Evolutionary conservation across 352 stramenopile genomes (phyloP), one percentile per base, ranked within the genome.

Genomic region (Globisporangium orthogonon): DNA sequence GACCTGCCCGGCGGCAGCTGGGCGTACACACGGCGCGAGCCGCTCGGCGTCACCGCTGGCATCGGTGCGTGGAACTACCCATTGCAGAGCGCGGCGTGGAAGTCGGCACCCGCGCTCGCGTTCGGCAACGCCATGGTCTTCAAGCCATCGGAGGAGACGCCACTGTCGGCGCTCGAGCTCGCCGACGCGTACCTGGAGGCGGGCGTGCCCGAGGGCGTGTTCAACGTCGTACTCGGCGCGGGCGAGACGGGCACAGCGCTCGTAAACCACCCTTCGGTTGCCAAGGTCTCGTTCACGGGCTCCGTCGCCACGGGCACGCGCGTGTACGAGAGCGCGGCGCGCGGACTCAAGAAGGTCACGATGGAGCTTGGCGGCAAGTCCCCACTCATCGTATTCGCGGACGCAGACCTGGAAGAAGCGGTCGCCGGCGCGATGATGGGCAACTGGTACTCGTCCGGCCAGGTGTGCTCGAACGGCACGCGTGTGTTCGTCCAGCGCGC

Each of bases 81-180:
- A 43, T 65, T 93, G 45, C 83, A 91, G 52, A 91, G 80, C 43
- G 83, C 83, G 18, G 77, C 71, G 11, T 93, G 83, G 83, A 93
- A 93, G 60, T 89, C 80, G 23, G 83, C 80, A 9, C 80, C 83
- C 0, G 78, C 86, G 13, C 71, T 97, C 35, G 78, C 85, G 15
- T 93, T 91, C 55, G 91, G 91, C 30, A 97, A 95, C 66, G 81
- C 87, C 23, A 89, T 97, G 73, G 82, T 98, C n/a, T 86, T 98
- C 61, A 98, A 98, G 65, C 78, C 88, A 9, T 92, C 86, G 0
- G 83, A 93, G 56, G 79, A 96, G 69, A 97, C 89, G 50, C 89
- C 89, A 14, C 61, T 92, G 33, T 74, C 79, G 23, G 83, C 83
- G 23, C 58, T 92, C 41, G 69, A 80, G 39, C 67, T 93, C 35